These are phyloP conservation scores for Picochlorum sp. DNA, from an alignment of 139 green algal genomes.

Conservation along the genomic window DNA sequence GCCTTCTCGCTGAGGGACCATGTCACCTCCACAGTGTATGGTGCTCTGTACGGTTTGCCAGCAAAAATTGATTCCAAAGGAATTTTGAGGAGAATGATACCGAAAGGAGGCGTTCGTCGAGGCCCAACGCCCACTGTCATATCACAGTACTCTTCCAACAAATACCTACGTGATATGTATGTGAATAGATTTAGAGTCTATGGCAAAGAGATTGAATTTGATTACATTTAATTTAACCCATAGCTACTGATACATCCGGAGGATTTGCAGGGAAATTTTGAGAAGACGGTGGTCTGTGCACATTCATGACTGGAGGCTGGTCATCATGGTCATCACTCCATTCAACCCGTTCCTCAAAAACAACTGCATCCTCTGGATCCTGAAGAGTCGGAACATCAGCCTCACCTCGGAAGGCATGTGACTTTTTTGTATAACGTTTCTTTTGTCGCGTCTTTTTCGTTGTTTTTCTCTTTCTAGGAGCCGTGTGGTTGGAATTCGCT, in stretches of 20 bases:
- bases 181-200: background rate
- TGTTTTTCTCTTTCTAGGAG: background rate
- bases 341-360: background rate
- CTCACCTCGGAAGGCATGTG: background rate
- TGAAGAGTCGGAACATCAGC: slow-evolving; percentile 2
- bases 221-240: slow-evolving; percentile 12
- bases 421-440: background rate
- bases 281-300: slow-evolving; percentile 1
- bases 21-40: slow-evolving; percentile 4
- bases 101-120: background rate
- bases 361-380: background rate
- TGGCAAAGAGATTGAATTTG: slow-evolving; percentile 8
- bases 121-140: slow-evolving; percentile 9
- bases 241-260: slow-evolving; percentile 8
- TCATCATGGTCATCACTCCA: too few species aligned
- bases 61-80: slow-evolving; percentile 2
- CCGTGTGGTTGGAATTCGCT: background rate
- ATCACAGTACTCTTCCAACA: slow-evolving; percentile 1
- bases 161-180: background rate
- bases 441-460: background rate
- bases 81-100: background rate
- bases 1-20: background rate
- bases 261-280: background rate
- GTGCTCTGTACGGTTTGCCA: slow-evolving; percentile 4
- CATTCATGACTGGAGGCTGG: slow-evolving; percentile 12